Base-by-base conservation (phyloP, 805 yeast genomes). In the Saturnispora ahearnii region DNA sequence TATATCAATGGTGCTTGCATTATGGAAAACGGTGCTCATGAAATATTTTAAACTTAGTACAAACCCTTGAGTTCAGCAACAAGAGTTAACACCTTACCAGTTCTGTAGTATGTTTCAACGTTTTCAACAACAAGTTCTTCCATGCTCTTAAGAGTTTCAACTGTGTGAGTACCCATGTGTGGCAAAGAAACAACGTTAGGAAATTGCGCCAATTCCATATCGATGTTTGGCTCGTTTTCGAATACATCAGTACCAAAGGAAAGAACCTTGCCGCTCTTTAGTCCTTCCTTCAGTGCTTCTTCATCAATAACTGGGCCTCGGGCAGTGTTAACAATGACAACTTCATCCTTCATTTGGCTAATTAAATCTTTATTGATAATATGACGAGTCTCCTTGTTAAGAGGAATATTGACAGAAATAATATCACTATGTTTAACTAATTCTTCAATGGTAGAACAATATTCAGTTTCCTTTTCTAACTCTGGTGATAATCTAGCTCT, bases 291-390 rank as follows among this genome's bases (percentile, higher is more conserved):
- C 51, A 85, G 63, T 4, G 82, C 82, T 3, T 60, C 50, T 64
- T 85, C 90, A 61, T 85, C 84, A 56, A 84, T 77, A 43, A 89
- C 79, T 3, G 93, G 84, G 21, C 97, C 97, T 60, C 97, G 77
- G 10, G 96, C 93, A n/a, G 95, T 87, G 69, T 89, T 89, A 41
- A 87, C 82, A 29, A 82, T 68, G 7, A 85, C 79, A 30, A 82
- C 90, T 42, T 87, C 91, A 49, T 79, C 78, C 65, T 89, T 89
- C 86, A 85, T 81, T 66, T 84, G 78, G 24, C 66, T 61, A 53
- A 89, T 75, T 3, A 80, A 70, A 12, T 73, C 82, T 41, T 70
- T 74, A 65, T 83, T 74, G 62, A 89, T 72, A 43, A 81, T 69
- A 62, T 89, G 95, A 53, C 70, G 76, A 2, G 97, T 89, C 32